These are phyloP conservation scores for Penicillium sp. DNA, from an alignment of 2,329 filamentous ascomycete species.

Conservation along the genomic window DNA sequence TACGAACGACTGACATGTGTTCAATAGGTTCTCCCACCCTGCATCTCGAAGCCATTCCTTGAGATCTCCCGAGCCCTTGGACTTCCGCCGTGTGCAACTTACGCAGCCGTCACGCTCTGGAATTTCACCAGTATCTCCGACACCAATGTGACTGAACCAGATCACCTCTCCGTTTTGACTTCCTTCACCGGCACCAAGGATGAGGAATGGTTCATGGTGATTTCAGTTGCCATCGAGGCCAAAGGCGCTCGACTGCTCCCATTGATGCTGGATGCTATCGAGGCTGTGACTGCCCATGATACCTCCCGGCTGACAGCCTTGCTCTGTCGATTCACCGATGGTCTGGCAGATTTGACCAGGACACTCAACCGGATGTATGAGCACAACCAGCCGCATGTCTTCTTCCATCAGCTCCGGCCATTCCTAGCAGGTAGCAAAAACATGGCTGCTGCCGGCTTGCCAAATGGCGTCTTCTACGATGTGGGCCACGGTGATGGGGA, in stretches of 20 bases:
- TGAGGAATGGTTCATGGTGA: conserved; percentile 46
- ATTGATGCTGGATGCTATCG: conserved; percentile 44
- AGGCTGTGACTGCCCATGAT: conserved; percentile 39
- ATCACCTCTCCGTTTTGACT: conserved; percentile 29
- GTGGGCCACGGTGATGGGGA: conserved; percentile 43
- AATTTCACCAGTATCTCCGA: conserved; percentile 27
- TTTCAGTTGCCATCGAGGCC: conserved; percentile 50
- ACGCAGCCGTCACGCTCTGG: conserved; percentile 38
- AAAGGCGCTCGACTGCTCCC: conserved; percentile 43
- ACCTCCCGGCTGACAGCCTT: conserved; percentile 32
- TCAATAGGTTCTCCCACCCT: conserved; percentile 29
- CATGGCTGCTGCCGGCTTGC: conserved; percentile 47
- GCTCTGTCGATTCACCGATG: conserved; percentile 37
- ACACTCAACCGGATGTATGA: conserved; percentile 49
- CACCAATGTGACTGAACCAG: conserved; percentile 32
- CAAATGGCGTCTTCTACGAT: conserved; percentile 49
- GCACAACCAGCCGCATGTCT: conserved; percentile 43
- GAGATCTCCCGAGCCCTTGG: conserved; percentile 33
- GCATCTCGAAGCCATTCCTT: conserved; percentile 33
- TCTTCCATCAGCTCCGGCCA: conserved; percentile 49
- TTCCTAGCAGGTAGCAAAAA: conserved; percentile 50
- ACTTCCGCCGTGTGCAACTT: conserved; percentile 40
- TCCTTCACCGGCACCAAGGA: conserved; percentile 37
- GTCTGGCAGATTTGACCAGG: conserved; percentile 37
- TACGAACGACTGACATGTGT: background rate